Base-by-base conservation (phyloP, 2,329 filamentous ascomycete genomes). In the Xylogone sp. region DNA sequence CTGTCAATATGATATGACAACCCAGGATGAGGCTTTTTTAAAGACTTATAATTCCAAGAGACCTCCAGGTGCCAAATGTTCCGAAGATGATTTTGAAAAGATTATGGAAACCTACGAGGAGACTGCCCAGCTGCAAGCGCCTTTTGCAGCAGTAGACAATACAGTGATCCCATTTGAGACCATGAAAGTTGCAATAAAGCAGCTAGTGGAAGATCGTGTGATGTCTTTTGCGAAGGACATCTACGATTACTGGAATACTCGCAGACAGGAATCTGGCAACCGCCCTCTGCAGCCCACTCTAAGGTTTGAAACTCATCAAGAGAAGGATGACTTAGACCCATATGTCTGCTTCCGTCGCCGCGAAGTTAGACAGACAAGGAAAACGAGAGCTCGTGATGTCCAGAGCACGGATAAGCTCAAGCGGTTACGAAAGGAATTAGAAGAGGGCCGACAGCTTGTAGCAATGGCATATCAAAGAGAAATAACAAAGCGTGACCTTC, bases 321-420 rank as follows among this genome's bases (percentile, higher is more conserved):
- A 97, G 59, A 95, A 87, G 55, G 94, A 99, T 69, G 94, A 99
- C 67, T 84, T 89, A 62, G 94, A 99, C 71, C 94, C 94, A 46
- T 99, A 96, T 72, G 92, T 99, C 64, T 99, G 94, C 72, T 99
- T 99, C 81, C 84, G 94, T 67, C 85, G 94, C 61, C 88, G 94
- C 57, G 94, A 99, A 71, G 89, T 96, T 45, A 87, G 94, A 52
- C 90, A 96, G 68, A 93, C 91, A 46, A 88, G 94, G 62, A 99
- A 97, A 74, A 99, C 94, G 34, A 83, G 94, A 65, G 90, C 90
- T 60, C 85, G 94, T 65, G 94, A 99, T 74, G 90, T 90, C 31
- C 93, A 96, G 71, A 90, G 93, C 62, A 90, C 88, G 50, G 94
- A 99, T 68, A 97, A 96, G 70, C 80, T 99, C 60, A 94, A 94